Percentiles rank a stretch among this genome's conserved stretches.
Evolutionary conservation across 2,329 filamentous ascomycete genomes (phyloP).

Genomic region (Knufia fluminis): DNA sequence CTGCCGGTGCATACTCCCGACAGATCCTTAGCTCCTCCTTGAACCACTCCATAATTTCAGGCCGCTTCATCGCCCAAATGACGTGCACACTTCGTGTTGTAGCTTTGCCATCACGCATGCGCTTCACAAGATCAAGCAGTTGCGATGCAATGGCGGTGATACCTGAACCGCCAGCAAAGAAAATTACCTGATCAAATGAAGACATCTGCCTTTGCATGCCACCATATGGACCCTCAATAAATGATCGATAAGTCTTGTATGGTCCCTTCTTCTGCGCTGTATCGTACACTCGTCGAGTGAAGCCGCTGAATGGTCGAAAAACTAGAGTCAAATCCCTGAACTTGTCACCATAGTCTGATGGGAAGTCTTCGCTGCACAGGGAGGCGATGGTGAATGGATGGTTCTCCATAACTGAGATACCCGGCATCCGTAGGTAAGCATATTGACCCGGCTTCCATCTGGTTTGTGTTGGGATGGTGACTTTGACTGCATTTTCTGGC

Average conservation of each 20-base stretch:
- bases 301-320: slow-evolving; percentile 84
- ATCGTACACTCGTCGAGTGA: slow-evolving; percentile 75
- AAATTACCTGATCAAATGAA: slow-evolving; percentile 84
- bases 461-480: slow-evolving; percentile 88
- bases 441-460: slow-evolving; percentile 91
- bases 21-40: slow-evolving; percentile 89
- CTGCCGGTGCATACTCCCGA: slow-evolving; percentile 76
- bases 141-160: slow-evolving; percentile 92
- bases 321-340: slow-evolving; percentile 85
- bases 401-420: slow-evolving; percentile 81
- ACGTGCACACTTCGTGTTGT: slow-evolving; percentile 85
- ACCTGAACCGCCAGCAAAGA: slow-evolving; percentile 88
- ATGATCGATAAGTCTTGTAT: slow-evolving; percentile 84
- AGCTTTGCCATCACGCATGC: slow-evolving; percentile 89
- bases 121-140: slow-evolving; percentile 85
- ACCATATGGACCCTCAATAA: slow-evolving; percentile 88
- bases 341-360: slow-evolving; percentile 78
- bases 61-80: slow-evolving; percentile 84
- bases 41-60: slow-evolving; percentile 97
- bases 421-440: slow-evolving; percentile 88
- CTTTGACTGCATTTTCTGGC: slow-evolving; percentile 88
- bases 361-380: slow-evolving; percentile 84
- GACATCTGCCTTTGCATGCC: slow-evolving; percentile 85
- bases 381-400: slow-evolving; percentile 95
- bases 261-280: slow-evolving; percentile 77